Conservation (phyloP, 1,284 basidiomycete species). For the Ustilago shanxiensis region DNA sequence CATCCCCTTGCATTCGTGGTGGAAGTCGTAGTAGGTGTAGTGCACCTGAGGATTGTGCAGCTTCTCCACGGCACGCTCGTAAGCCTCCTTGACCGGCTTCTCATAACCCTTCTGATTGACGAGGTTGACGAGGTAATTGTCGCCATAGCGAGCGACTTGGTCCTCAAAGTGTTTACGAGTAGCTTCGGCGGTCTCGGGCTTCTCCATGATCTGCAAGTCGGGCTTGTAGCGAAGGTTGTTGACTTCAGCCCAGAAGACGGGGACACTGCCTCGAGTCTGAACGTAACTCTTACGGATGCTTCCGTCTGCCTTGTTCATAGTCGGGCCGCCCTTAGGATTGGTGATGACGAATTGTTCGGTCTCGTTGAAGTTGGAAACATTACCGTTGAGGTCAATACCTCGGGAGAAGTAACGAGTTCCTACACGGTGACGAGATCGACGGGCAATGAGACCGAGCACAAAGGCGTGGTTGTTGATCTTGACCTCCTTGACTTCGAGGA, state of each 20-base stretch:
- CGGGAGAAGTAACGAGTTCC: slow-evolving; percentile 98
- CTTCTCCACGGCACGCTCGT: slow-evolving; percentile 80
- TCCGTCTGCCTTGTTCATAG: slow-evolving; percentile 72
- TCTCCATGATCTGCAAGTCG: slow-evolving; percentile 95
- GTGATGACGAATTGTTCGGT: slow-evolving; percentile 75
- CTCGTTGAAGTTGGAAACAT: slow-evolving; percentile 73
- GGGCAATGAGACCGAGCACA: slow-evolving; percentile 88
- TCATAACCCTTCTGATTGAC: slow-evolving; percentile 97
- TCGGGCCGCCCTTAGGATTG: slow-evolving; percentile 64
- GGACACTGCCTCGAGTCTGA: slow-evolving; percentile 93
- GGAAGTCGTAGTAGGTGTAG: slow-evolving; percentile 98
- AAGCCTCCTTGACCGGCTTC: slow-evolving; percentile 94
- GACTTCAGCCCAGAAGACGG: slow-evolving; percentile 96
- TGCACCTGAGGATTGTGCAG: slow-evolving; percentile 78
- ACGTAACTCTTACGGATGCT: slow-evolving; percentile 79
- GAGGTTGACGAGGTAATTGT: slow-evolving; percentile 87
- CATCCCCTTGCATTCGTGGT: slow-evolving; percentile 94
- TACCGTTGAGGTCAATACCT: slow-evolving; percentile 81
- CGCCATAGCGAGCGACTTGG: slow-evolving; percentile 83
- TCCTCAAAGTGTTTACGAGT: slow-evolving; percentile 82
- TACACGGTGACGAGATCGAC: slow-evolving; percentile 91
- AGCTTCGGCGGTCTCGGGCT: slow-evolving; percentile 81
- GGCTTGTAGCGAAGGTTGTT: slow-evolving; percentile 97
- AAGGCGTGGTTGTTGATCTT: slow-evolving; percentile 84
- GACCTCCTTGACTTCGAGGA: slow-evolving; percentile 86